Evolutionary conservation across 805 yeast genomes (phyloP).

Genomic region (Crinitomyces ghanaensis): DNA sequence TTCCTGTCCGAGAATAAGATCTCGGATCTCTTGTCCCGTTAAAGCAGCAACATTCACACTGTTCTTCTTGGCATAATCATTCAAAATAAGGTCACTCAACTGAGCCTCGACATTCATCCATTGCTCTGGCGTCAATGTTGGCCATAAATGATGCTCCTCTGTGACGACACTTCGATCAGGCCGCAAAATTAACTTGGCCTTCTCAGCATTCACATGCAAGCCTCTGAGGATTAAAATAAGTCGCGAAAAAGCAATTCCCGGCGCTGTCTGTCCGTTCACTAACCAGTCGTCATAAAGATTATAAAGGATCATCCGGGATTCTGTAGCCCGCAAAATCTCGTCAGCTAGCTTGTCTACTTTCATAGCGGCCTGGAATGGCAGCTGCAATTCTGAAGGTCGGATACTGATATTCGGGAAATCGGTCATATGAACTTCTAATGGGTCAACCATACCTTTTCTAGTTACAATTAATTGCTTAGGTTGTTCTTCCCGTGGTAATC

Average conservation of each 20-base stretch:
- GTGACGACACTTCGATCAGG: constrained; percentile 65
- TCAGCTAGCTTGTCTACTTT: constrained; percentile 70
- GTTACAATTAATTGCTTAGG: constrained; percentile 89
- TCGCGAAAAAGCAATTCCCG: constrained; percentile 91
- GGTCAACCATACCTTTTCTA: constrained; percentile 84
- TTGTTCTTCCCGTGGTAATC: constrained; percentile 86
- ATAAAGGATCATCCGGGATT: constrained; percentile 85
- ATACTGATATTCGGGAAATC: constrained; percentile 90
- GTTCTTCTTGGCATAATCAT: constrained; percentile 75
- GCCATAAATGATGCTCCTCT: constrained; percentile 85
- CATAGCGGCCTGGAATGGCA: constrained; percentile 84
- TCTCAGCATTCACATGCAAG: constrained; percentile 62
- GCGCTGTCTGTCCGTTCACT: constrained; percentile 37
- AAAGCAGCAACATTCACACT: constrained; percentile 76
- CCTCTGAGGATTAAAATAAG: constrained; percentile 74
- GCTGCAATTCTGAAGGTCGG: constrained; percentile 74
- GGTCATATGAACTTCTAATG: constrained; percentile 91
- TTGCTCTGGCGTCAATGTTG: constrained; percentile 73
- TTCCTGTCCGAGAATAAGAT: constrained; percentile 88
- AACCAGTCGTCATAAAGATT: constrained; percentile 95
- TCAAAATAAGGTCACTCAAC: constrained; percentile 74
- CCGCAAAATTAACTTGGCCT: constrained; percentile 59
- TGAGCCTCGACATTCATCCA: constrained; percentile 88
- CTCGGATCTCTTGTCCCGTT: constrained; percentile 89
- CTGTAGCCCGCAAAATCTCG: constrained; percentile 73